Percentiles rank a stretch among this genome's conserved stretches.
Conservation (phyloP, 768 basidiomycete genomes). For the Candolleomyces efflorescens region DNA sequence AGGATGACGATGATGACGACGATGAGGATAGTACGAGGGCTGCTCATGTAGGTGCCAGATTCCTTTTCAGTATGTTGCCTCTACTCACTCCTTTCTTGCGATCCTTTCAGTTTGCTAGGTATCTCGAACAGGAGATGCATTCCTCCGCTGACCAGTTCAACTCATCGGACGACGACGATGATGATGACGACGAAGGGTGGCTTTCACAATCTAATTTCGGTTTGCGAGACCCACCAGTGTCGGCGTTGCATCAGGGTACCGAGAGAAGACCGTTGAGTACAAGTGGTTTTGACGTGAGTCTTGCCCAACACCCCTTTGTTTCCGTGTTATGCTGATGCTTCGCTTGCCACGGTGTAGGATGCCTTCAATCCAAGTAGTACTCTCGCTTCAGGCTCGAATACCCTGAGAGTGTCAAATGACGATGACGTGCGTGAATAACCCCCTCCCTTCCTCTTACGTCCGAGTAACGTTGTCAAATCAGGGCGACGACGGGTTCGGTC, state of each 20-base stretch:
- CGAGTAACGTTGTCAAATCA: background rate
- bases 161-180: slow-evolving; percentile 45
- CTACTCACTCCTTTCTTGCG: slow-evolving; percentile 1
- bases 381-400: slow-evolving; percentile 23
- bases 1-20: slow-evolving; percentile 28
- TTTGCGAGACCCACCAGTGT: slow-evolving; percentile 44
- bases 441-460: slow-evolving; percentile 19
- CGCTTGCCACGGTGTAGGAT: slow-evolving; percentile 33
- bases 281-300: slow-evolving; percentile 51
- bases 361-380: slow-evolving; percentile 40
- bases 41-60: slow-evolving; percentile 35
- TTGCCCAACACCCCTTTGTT: slow-evolving; percentile 9
- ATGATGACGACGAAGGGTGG: slow-evolving; percentile 81
- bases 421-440: background rate
- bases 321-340: background rate
- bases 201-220: slow-evolving; percentile 73
- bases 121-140: slow-evolving; percentile 72
- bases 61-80: slow-evolving; percentile 7
- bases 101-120: slow-evolving; percentile 74
- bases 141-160: slow-evolving; percentile 51
- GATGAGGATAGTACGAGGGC: slow-evolving; percentile 38
- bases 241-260: slow-evolving; percentile 38
- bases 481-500: slow-evolving; percentile 59
- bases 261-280: slow-evolving; percentile 42
- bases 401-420: background rate